Conservation (phyloP, 1,284 basidiomycete species). For the Leucoagaricus sp. region DNA sequence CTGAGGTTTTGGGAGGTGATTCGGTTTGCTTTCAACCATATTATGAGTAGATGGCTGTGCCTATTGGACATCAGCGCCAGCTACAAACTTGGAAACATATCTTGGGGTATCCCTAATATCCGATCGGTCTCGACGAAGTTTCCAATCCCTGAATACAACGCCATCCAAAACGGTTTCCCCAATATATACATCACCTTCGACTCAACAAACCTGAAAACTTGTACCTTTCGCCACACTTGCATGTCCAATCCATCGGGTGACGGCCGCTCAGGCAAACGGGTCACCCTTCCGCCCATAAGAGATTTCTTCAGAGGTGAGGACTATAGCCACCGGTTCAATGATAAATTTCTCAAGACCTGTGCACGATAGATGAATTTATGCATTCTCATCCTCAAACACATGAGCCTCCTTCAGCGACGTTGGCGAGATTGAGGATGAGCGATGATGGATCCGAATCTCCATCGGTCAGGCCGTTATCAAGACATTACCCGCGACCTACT, state of each 20-base stretch:
- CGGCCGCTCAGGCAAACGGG: conserved; percentile 45
- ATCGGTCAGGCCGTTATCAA: background rate
- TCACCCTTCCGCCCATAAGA: conserved; percentile 75
- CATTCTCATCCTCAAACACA: conserved; percentile 32
- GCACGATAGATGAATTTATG: conserved; percentile 44
- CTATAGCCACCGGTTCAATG: conserved; percentile 7
- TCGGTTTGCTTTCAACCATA: conserved; percentile 8
- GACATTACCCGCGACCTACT: background rate
- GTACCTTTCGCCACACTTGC: conserved; percentile 8
- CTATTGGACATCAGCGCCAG: conserved; percentile 17
- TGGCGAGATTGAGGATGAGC: conserved; percentile 39
- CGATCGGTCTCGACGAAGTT: conserved; percentile 20
- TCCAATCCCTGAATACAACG: background rate
- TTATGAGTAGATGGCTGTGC: conserved; percentile 15
- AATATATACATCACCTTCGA: conserved; percentile 22
- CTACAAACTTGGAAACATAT: conserved; percentile 19
- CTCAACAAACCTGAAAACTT: conserved; percentile 10
- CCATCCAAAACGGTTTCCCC: conserved; percentile 11
- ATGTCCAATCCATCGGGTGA: conserved; percentile 25
- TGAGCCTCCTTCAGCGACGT: conserved; percentile 39
- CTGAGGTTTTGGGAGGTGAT: conserved; percentile 1
- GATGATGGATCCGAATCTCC: conserved; percentile 33
- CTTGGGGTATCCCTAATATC: conserved; percentile 19
- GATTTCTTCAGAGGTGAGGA: conserved; percentile 67
- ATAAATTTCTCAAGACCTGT: conserved; percentile 16